Base-by-base conservation (phyloP, 176 grass and related monocot genomes). In the Miscanthus lutarioriparius region DNA sequence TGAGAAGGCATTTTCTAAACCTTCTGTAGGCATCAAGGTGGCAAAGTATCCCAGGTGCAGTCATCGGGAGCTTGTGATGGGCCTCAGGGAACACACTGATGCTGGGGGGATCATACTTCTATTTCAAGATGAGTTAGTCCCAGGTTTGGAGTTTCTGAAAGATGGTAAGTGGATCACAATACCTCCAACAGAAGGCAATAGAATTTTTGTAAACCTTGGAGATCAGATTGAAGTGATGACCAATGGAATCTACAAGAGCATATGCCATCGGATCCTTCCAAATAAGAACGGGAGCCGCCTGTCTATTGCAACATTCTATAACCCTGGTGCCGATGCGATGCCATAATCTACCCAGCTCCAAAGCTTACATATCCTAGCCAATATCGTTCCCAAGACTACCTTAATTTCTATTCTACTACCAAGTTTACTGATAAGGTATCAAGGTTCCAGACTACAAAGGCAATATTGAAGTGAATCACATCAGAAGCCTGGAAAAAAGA, bases 211-310 rank as follows among this genome's bases (percentile, higher is more conserved):
- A 71, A 94, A 94, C 41, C 80, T 94, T 15, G 89, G 89, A 35
- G 92, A 94, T 79, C 92, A 91, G 71, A 72, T 91, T 72, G 92
- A 94, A 73, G 89, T 91, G 48, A 80, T 94, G 35, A 94, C 86
- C 81, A 91, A 89, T 65, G 89, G 92, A 71, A 87, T 75, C 64
- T 94, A 94, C 51, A 94, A 89, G 68, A 94, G 92, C 73, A 90
- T 92, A 78, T 77, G 38, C 72, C 91, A 92, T 69, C 86, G 63
- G 53, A 84, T 91, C 54, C 25, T 85, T 25, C 72, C 89, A n/a
- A 83, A 82, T 71, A 84, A 84, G 58, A 87, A 89, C 1, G 89
- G 89, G 33, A 94, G 89, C 77, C 89, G 80, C 25, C 71, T 91
- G 56, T 94, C 91, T 35, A 82, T 92, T 28, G 91, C 76, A 15